Evolutionary conservation across 192 early-diverging fungal genomes (phyloP), one percentile per base, ranked within the genome.

Genomic region (Gigaspora rosea): DNA sequence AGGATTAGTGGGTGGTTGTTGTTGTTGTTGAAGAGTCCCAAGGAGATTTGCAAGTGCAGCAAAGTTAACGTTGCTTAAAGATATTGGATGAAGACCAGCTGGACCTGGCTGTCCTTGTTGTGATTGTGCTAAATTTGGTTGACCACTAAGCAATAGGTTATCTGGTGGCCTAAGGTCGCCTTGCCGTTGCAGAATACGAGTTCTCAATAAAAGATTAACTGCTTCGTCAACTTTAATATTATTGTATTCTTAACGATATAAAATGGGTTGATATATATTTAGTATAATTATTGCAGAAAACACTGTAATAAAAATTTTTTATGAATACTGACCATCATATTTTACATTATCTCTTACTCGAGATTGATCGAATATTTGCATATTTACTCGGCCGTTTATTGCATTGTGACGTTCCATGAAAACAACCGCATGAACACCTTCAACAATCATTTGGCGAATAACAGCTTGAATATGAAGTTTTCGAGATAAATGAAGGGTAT

Each of bases 371-470:
- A 79, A 79, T 35, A 79, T 63, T 63, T 79, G 78, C 69, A 79
- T 57, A 61, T 79, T 74, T 4, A 79, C 78, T 18, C 64, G 22
- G 1, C 72, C 78, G 32, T 52, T 67, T 27, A 79, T 18, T 63
- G 49, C 59, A 41, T 58, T 59, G n/a, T 50, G 47, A 32, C 63
- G 61, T 33, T 79, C 78, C 18, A 79, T 47, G 32, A 79, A 74
- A 20, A 79, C 33, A 32, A 79, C 72, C 47, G 78, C 78, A 63
- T 66, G 78, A 9, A 79, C 78, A 35, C 78, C 78, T 68, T 79
- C 78, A 16, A 79, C 73, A 65, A 79, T 75, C 78, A 79, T 79
- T 52, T 79, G 78, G 51, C 78, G 78, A 61, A 79, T 57, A 57
- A 79, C 78, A 48, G 78, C 57, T 7, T 65, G 58, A 56, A 67